Base-by-base conservation (phyloP, 345 rosid species). In the Citrus inodora region DNA sequence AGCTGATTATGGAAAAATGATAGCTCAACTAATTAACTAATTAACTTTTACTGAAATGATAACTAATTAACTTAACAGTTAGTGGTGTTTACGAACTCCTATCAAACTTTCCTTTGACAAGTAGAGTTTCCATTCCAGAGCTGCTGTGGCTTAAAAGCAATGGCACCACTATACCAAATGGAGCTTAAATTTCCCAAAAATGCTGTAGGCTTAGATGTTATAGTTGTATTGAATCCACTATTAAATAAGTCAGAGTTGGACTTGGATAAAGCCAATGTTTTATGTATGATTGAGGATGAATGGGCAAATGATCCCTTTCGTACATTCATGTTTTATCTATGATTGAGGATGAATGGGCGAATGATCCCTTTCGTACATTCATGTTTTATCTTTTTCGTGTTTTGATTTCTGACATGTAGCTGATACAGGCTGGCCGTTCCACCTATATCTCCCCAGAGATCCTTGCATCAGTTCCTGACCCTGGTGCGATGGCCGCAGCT, bases 401-500 rank as follows among this genome's bases (percentile, higher is more conserved):
- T 33, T 28, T 16, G 33, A 40, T 64, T 51, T 79, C 79, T 86
- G 48, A 85, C 62, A 6, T 19, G 28, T 48, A 28, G 67, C 33
- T 81, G 22, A 60, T 37, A 68, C 90, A 95, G 98, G 99, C 94
- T 70, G 98, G 98, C 70, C 88, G 97, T 55, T 92, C 98, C 37
- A 85, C 91, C 83, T 95, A 93, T 65, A 88, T 95, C 48, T 84
- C 97, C 0, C 76, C 81, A 1, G 92, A 88, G 75, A 82, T 86
- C 46, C 92, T 95, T 51, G 87, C 89, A 10, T 73, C 88, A 3
- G 96, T 89, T 78, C 98, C 98, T 25, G 98, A 93, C 82, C 99
- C 99, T 0, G 98, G 98, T 37, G 99, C 99, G 24, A 89, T 95
- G 96, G 97, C 93, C 6, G 94, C 88, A 73, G 96, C 99, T 59